These are phyloP conservation scores for Vickermania ingenoplastis DNA, from an alignment of 208 protist species.

Conservation along the genomic window DNA sequence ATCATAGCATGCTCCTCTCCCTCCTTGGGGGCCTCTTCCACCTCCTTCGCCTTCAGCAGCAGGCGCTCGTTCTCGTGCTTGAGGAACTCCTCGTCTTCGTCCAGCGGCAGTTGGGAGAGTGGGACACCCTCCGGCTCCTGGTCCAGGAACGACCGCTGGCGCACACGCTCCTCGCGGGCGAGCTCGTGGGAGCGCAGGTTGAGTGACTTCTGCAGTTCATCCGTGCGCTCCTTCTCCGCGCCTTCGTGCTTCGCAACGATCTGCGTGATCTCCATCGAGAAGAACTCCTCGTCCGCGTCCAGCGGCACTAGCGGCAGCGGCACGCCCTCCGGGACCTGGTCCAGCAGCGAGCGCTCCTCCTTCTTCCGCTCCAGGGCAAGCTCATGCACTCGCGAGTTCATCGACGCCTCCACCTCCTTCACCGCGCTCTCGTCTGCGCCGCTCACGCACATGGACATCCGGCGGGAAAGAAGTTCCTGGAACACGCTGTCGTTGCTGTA, in stretches of 20 bases:
- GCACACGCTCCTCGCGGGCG: constrained; percentile 3
- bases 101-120: constrained; percentile 26
- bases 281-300: constrained; percentile 24
- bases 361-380: constrained; percentile 26
- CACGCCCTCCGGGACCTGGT: constrained; percentile 23
- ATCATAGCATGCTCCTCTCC: no score
- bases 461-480: constrained; percentile 26
- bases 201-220: neutral
- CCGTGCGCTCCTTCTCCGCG: neutral
- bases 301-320: constrained; percentile 23
- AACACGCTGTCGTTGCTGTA: constrained; percentile 35
- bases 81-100: constrained; percentile 40
- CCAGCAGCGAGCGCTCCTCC: constrained; percentile 24
- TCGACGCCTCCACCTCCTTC: constrained; percentile 15
- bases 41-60: constrained; percentile 6
- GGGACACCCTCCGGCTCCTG: constrained; percentile 36
- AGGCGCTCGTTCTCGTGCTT: constrained; percentile 5
- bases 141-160: constrained; percentile 26
- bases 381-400: constrained; percentile 24
- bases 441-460: neutral
- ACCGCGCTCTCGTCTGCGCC: constrained; percentile 7
- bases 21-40: constrained; percentile 2
- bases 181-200: constrained; percentile 9
- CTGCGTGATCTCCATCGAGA: constrained; percentile 15
- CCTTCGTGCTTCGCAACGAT: constrained; percentile 5